A percentile compares a stretch with the other conserved stretches of the same genome.
These are phyloP conservation scores for Kregervanrija fluxuum DNA, from an alignment of 805 yeast species.

Conservation along the genomic window DNA sequence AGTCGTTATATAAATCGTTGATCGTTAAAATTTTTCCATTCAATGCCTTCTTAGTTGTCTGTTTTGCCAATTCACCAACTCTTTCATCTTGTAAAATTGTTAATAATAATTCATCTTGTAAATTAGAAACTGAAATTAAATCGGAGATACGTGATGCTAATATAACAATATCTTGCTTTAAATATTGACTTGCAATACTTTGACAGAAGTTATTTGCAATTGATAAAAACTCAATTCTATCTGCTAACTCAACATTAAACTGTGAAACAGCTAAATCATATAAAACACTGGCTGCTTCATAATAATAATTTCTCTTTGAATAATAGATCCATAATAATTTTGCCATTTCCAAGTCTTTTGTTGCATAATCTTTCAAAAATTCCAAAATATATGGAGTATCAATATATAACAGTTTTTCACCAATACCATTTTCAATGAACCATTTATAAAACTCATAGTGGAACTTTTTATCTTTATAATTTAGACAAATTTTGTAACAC, in stretches of 20 bases:
- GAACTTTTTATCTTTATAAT: conserved; percentile 73
- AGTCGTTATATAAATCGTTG: conserved; percentile 77
- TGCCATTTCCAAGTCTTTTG: conserved; percentile 62
- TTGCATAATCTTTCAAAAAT: conserved; percentile 63
- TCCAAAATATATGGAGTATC: conserved; percentile 76
- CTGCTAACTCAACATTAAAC: conserved; percentile 57
- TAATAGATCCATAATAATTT: conserved; percentile 84
- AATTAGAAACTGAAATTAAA: conserved; percentile 75
- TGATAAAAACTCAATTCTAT: conserved; percentile 81
- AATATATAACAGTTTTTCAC: conserved; percentile 69
- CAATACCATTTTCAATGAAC: conserved; percentile 72
- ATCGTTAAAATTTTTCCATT: conserved; percentile 61
- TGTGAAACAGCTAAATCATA: conserved; percentile 68
- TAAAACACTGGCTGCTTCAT: conserved; percentile 77
- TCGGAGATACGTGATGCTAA: conserved; percentile 67
- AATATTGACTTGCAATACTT: conserved; percentile 69
- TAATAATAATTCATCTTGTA: conserved; percentile 61
- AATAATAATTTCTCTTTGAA: conserved; percentile 71
- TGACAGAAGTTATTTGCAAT: conserved; percentile 91
- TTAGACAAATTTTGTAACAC: conserved; percentile 68
- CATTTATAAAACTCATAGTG: conserved; percentile 91
- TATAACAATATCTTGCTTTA: conserved; percentile 69
- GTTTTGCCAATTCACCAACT: conserved; percentile 40
- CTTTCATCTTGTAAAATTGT: conserved; percentile 47
- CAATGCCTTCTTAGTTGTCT: conserved; percentile 44